These are phyloP conservation scores for Stagonosporopsis vannaccii DNA, from an alignment of 2,329 filamentous ascomycete species.

Conservation along the genomic window DNA sequence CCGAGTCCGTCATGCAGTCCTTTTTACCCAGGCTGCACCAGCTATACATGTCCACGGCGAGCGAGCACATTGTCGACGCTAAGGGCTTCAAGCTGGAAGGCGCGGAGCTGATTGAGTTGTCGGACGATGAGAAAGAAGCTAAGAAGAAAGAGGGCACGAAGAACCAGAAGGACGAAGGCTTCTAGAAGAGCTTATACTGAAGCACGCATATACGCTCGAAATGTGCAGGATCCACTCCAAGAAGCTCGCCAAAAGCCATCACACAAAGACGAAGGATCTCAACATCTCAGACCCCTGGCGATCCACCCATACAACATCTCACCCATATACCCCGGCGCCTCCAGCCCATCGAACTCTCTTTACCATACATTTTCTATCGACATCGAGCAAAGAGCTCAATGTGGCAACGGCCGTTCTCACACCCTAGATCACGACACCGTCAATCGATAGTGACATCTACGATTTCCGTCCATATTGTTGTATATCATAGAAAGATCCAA, in stretches of 20 bases:
- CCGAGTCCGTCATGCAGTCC: conserved; percentile 48
- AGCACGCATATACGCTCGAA: background rate
- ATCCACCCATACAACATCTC: background rate
- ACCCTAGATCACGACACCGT: background rate
- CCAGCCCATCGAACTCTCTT: background rate
- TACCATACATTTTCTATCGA: background rate
- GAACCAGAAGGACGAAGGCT: conserved; percentile 49
- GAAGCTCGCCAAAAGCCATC: background rate
- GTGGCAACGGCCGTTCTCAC: background rate
- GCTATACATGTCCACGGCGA: conserved; percentile 37
- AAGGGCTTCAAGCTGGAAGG: conserved; percentile 46
- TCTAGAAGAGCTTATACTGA: conserved; percentile 18
- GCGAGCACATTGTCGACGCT: conserved; percentile 43
- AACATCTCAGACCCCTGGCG: background rate
- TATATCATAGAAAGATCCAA: background rate
- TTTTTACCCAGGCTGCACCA: conserved; percentile 46
- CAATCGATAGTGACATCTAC: background rate
- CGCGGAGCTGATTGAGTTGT: conserved; percentile 43
- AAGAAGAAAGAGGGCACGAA: conserved; percentile 31
- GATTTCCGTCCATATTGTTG: conserved; percentile 2
- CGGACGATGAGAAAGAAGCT: conserved; percentile 39
- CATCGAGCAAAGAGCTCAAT: background rate
- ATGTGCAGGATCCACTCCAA: background rate
- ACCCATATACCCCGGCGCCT: background rate
- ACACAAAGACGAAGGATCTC: background rate